Conservation (phyloP, 2,329 filamentous ascomycete genomes). For the Clarireedia homoeocarpa region DNA sequence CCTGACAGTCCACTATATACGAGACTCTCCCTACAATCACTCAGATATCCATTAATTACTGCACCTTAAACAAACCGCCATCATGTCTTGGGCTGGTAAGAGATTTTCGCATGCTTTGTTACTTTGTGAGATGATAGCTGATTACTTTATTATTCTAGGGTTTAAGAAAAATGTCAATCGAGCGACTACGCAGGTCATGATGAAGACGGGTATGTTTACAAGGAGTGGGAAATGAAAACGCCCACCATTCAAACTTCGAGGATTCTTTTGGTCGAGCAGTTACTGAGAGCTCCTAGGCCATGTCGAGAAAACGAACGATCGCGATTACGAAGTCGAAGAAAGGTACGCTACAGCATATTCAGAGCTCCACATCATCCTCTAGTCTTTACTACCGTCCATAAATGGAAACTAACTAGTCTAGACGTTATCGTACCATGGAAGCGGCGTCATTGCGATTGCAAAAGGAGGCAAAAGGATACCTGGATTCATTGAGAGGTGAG, state of each 20-base stretch:
- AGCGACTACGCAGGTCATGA: conserved; percentile 99
- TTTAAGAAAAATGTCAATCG: conserved; percentile 98
- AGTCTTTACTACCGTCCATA: neutral
- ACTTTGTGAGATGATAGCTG: conserved; percentile 7
- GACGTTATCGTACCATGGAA: conserved; percentile 96
- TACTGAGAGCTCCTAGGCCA: conserved; percentile 50
- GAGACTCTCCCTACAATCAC: neutral
- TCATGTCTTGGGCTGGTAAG: conserved; percentile 43
- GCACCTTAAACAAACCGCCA: conserved; percentile 17
- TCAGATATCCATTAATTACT: neutral
- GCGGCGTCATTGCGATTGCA: conserved; percentile 84
- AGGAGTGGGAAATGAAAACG: neutral
- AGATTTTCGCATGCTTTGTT: conserved; percentile 19
- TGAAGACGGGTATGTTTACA: conserved; percentile 76
- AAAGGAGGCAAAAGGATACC: conserved; percentile 96
- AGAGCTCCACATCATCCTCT: neutral
- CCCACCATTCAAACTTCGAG: neutral
- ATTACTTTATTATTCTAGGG: conserved; percentile 36
- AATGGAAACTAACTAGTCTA: conserved; percentile 29
- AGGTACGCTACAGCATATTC: conserved; percentile 43
- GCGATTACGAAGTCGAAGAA: conserved; percentile 97
- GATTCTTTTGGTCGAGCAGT: neutral
- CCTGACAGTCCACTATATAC: neutral
- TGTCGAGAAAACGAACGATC: conserved; percentile 97
- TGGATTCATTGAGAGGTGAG: conserved; percentile 85